These are phyloP conservation scores for Calendula officinalis DNA, from an alignment of 129 eudicot genomes.

Conservation along the genomic window DNA sequence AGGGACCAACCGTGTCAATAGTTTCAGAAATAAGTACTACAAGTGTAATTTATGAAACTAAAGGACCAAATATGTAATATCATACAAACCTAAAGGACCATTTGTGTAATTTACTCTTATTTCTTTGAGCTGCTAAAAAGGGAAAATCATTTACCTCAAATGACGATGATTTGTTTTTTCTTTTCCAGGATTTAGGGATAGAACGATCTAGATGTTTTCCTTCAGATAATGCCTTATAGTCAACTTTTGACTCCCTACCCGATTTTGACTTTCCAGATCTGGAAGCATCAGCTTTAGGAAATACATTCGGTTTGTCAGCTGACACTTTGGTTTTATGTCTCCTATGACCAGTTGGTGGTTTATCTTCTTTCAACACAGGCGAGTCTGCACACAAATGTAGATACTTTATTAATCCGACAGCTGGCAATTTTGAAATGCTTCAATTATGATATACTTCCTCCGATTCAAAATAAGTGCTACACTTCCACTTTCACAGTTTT, in stretches of 20 bases:
- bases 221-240: conserved; percentile 35
- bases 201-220: conserved; percentile 17
- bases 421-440: too few relatives aligned
- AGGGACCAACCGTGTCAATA: too few relatives aligned
- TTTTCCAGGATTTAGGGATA: conserved; percentile 16
- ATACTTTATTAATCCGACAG: too few relatives aligned
- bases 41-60: too few relatives aligned
- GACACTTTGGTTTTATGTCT: conserved; percentile 32
- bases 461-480: too few relatives aligned
- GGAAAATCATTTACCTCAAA: conserved; percentile 29
- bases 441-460: too few relatives aligned
- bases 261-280: conserved; percentile 34
- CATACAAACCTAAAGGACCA: too few relatives aligned
- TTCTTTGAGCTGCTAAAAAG: too few relatives aligned
- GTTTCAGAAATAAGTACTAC: too few relatives aligned
- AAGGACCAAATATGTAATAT: too few relatives aligned
- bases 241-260: conserved; percentile 36
- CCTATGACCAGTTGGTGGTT: conserved; percentile 18
- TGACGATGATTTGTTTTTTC: conserved; percentile 35
- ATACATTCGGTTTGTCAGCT: conserved; percentile 17
- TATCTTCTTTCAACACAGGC: conserved; percentile 26
- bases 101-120: too few relatives aligned
- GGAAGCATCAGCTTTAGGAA: conserved; percentile 25
- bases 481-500: too few relatives aligned
- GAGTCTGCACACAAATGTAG: conserved; percentile 23